Conservation (phyloP, 495 filamentous ascomycete genomes). For the Trichoderma gamsii region DNA sequence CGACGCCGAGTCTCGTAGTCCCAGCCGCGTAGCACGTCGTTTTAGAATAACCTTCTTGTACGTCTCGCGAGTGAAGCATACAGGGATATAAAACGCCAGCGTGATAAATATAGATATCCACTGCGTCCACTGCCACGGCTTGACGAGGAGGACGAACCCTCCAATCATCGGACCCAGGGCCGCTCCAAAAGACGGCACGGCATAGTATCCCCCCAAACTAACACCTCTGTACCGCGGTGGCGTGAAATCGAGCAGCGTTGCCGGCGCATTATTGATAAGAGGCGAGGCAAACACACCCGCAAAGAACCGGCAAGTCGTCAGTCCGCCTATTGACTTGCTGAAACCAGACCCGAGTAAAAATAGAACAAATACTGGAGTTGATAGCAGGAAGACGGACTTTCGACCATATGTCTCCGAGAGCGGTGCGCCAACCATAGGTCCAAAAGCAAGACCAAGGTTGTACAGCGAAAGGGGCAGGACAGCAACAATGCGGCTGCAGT, state of each 20-base stretch:
- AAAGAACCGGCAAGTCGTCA: conserved; percentile 56
- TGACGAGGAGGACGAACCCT: conserved; percentile 52
- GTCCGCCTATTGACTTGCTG: conserved; percentile 47
- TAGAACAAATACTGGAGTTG: conserved; percentile 47
- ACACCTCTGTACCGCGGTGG: conserved; percentile 37
- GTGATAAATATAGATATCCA: conserved; percentile 34
- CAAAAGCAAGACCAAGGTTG: conserved; percentile 51
- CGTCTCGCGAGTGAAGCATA: conserved; percentile 49
- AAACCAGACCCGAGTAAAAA: conserved; percentile 59
- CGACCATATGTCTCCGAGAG: conserved; percentile 53
- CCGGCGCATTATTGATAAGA: conserved; percentile 48
- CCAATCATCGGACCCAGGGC: conserved; percentile 57
- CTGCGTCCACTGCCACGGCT: conserved; percentile 58
- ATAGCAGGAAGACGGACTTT: conserved; percentile 45
- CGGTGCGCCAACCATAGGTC: conserved; percentile 54
- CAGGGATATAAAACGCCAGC: conserved; percentile 38
- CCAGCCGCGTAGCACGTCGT: conserved; percentile 28
- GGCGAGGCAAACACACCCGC: conserved; percentile 54
- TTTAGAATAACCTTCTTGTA: conserved; percentile 55
- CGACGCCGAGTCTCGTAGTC: conserved; percentile 35
- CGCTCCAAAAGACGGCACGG: conserved; percentile 43
- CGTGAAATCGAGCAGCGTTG: conserved; percentile 50
- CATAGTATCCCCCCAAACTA: conserved; percentile 36
- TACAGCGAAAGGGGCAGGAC: conserved; percentile 52
- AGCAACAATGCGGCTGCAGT: conserved; percentile 23